Evolutionary conservation across 2,329 filamentous ascomycete genomes (phyloP).

Genomic region (Colletotrichum lentis): DNA sequence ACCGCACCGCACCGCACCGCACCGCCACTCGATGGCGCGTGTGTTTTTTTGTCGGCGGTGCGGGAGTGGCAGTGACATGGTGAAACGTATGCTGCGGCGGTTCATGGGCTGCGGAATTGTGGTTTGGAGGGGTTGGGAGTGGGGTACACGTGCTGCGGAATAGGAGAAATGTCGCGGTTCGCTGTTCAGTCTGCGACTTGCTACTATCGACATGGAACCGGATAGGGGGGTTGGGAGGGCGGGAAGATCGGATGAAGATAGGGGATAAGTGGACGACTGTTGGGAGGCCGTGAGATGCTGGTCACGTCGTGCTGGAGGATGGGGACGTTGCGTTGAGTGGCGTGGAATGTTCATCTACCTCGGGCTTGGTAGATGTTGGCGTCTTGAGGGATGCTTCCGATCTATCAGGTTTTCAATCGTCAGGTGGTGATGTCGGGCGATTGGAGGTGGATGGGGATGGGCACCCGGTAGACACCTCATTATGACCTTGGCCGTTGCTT

Average conservation of each 20-base stretch:
- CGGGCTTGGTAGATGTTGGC: neutral
- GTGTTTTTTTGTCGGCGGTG: constrained; percentile 2
- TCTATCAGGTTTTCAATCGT: neutral
- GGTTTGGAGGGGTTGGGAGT: neutral
- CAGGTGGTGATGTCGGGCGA: neutral
- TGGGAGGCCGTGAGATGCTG: neutral
- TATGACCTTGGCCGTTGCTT: neutral
- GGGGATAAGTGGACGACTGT: neutral
- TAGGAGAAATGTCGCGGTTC: neutral
- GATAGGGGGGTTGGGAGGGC: neutral
- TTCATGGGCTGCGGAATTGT: constrained; percentile 9
- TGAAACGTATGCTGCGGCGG: constrained; percentile 28
- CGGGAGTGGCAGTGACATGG: neutral
- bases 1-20: neutral
- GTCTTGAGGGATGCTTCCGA: neutral
- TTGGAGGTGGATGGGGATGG: neutral
- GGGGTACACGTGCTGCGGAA: neutral
- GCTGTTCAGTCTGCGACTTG: neutral
- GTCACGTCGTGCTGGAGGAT: neutral
- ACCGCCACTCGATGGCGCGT: constrained; percentile 23
- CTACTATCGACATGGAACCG: neutral
- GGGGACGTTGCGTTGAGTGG: neutral
- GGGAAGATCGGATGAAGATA: constrained; percentile 13
- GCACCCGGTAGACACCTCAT: neutral
- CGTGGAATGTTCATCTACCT: neutral